These are phyloP conservation scores for Coelastrella sp. DNA, from an alignment of 139 green algal genomes.

Conservation along the genomic window DNA sequence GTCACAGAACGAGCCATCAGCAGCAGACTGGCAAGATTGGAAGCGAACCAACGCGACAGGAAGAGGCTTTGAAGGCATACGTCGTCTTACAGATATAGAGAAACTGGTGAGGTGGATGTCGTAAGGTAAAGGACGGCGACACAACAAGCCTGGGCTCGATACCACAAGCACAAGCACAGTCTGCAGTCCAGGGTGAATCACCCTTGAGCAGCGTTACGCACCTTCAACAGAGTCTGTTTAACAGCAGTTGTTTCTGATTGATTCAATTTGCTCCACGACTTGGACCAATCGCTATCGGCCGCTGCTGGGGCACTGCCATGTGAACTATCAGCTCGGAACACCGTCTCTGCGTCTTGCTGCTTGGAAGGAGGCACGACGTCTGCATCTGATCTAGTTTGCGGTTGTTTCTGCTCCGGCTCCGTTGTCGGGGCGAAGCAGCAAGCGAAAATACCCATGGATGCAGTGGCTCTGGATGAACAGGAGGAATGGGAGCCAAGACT, in stretches of 20 bases:
- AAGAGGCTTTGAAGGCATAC: too few relatives aligned
- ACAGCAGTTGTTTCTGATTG: slow-evolving; percentile 45
- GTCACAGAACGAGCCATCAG: too few relatives aligned
- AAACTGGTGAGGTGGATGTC: too few relatives aligned
- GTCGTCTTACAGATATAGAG: too few relatives aligned
- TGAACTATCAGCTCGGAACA: neutral
- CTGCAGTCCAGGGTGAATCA: neutral
- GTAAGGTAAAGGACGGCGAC: too few relatives aligned
- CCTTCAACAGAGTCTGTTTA: slow-evolving; percentile 60
- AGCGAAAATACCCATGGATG: slow-evolving; percentile 22
- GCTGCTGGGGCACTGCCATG: neutral
- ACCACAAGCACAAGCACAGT: too few relatives aligned
- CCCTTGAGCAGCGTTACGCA: neutral
- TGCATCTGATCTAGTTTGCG: neutral
- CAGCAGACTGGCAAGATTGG: neutral
- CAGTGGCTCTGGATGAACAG: neutral
- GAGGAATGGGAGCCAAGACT: too few relatives aligned
- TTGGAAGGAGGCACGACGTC: neutral
- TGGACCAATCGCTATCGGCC: slow-evolving; percentile 8
- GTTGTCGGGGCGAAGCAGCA: neutral
- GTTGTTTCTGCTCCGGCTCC: neutral
- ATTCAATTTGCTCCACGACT: slow-evolving; percentile 41
- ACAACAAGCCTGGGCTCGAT: too few relatives aligned
- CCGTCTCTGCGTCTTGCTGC: neutral
- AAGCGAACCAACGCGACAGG: neutral